Conservation (phyloP, 352 stramenopile genomes). For the Thalassiosira pacifica region DNA sequence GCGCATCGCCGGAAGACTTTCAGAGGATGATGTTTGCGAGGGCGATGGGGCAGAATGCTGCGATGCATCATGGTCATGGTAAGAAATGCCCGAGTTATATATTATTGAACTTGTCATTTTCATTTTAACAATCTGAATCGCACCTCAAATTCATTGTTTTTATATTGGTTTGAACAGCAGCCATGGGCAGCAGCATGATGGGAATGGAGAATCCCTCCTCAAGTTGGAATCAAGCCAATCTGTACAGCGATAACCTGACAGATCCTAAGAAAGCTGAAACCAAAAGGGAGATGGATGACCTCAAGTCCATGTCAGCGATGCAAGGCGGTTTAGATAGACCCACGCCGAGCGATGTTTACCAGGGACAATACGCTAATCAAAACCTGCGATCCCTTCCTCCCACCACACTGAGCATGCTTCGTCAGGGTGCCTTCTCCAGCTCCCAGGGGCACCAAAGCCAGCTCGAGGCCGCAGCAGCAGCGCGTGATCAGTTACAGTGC, state of each 20-base stretch:
- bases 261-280: not conserved
- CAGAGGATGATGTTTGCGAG: constrained; percentile 4
- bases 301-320: not conserved
- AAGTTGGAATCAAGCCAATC: not conserved
- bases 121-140: not conserved
- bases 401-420: not conserved
- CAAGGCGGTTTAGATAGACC: no score
- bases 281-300: not conserved
- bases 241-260: not conserved
- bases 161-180: not conserved
- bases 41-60: not conserved
- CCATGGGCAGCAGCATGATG: not conserved
- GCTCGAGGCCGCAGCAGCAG: no score
- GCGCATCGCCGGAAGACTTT: not conserved
- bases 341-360: not conserved
- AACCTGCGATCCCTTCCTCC: not conserved
- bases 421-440: not conserved
- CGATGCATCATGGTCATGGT: not conserved
- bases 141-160: not conserved
- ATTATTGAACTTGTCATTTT: not conserved
- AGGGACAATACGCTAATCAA: not conserved
- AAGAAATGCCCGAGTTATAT: no score
- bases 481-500: not conserved
- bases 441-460: not conserved
- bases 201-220: constrained; percentile 4